Conservation (phyloP, 2,329 filamentous ascomycete species). For the Talaromyces sp. region DNA sequence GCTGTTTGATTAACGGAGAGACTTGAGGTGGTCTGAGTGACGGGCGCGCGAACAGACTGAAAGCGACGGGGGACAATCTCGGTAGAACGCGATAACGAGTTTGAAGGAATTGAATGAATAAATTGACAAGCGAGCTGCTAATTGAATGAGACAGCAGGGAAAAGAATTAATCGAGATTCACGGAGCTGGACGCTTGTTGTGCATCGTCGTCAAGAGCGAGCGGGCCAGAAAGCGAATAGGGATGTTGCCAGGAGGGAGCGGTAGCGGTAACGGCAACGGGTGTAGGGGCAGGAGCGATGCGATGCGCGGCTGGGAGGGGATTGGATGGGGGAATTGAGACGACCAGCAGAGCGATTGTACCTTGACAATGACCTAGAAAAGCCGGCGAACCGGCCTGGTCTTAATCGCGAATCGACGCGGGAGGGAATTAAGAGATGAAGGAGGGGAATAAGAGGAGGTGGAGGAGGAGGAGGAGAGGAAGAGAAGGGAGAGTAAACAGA, state of each 20-base stretch:
- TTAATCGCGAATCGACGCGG: constrained; percentile 24
- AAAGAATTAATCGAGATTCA: constrained; percentile 9
- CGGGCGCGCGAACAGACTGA: constrained; percentile 11
- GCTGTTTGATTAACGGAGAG: not conserved
- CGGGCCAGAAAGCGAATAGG: constrained; percentile 3
- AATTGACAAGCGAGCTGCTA: not conserved
- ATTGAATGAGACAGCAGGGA: not conserved
- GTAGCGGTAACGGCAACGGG: not conserved
- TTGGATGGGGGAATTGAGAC: not conserved
- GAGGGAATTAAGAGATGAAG: constrained; percentile 21
- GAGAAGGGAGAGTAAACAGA: constrained; percentile 12
- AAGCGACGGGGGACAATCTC: constrained; percentile 2
- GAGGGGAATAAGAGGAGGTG: not conserved
- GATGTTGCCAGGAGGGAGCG: constrained; percentile 6
- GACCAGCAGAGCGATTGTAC: not conserved
- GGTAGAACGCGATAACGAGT: constrained; percentile 1
- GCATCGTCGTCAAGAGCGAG: constrained; percentile 13
- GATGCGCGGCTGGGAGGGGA: constrained; percentile 7
- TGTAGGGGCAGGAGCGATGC: constrained; percentile 3
- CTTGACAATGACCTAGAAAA: constrained; percentile 18
- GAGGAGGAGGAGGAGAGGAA: constrained; percentile 10
- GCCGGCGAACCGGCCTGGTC: constrained; percentile 20
- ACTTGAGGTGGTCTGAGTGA: constrained; percentile 12
- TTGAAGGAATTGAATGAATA: not conserved
- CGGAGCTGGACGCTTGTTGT: constrained; percentile 7